These are phyloP conservation scores for Fusarium pseudonygamai DNA, from an alignment of 2,329 filamentous ascomycete species.

Conservation along the genomic window DNA sequence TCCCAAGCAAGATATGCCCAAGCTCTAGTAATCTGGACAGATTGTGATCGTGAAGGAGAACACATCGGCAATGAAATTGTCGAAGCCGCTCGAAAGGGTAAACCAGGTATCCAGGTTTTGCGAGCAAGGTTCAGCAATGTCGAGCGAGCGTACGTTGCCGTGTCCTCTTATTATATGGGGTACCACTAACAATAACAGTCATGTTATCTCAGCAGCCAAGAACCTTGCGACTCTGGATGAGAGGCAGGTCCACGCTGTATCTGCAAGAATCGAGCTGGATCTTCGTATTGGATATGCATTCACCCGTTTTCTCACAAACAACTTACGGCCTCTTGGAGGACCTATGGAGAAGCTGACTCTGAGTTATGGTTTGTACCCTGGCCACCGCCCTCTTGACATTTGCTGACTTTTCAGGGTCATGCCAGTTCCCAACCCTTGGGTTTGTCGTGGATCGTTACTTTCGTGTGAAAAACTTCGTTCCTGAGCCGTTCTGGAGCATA, in stretches of 20 bases:
- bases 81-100: slow-evolving; percentile 78
- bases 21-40: slow-evolving; percentile 95
- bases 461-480: slow-evolving; percentile 90
- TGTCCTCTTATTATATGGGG: not conserved
- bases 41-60: slow-evolving; percentile 97
- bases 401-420: slow-evolving; percentile 69
- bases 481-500: slow-evolving; percentile 93
- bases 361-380: slow-evolving; percentile 74
- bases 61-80: slow-evolving; percentile 94
- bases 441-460: slow-evolving; percentile 98
- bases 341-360: slow-evolving; percentile 72
- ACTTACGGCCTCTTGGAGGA: slow-evolving; percentile 76
- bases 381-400: not conserved
- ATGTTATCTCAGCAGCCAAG: slow-evolving; percentile 85
- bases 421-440: slow-evolving; percentile 94
- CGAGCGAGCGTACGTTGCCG: slow-evolving; percentile 76
- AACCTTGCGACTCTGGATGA: slow-evolving; percentile 83
- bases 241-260: slow-evolving; percentile 85
- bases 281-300: slow-evolving; percentile 92
- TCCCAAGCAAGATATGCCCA: slow-evolving; percentile 76
- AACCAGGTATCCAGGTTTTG: slow-evolving; percentile 79
- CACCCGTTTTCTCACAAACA: slow-evolving; percentile 85
- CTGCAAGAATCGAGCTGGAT: slow-evolving; percentile 90
- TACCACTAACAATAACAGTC: slow-evolving; percentile 58
- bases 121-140: slow-evolving; percentile 96